phyloP scores from a whole-genome alignment of 176 grass and related monocot genomes.

The Lolium perenne region DNA sequence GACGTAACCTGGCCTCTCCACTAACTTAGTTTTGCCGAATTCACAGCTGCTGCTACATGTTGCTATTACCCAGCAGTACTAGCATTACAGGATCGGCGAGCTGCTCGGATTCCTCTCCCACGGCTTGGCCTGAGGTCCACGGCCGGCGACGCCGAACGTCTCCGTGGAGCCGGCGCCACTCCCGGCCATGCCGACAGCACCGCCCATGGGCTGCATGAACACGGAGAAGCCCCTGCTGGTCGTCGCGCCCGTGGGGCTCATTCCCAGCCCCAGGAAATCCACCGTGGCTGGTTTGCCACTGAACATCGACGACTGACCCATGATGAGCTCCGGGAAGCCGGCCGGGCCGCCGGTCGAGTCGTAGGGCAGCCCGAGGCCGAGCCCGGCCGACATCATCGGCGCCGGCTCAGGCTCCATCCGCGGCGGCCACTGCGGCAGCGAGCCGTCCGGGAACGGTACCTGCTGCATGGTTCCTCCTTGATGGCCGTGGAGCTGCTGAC shows the following conservation, averaged over 20 bases:
- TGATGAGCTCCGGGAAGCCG: slow-evolving; percentile 71
- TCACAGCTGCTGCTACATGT: slow-evolving; percentile 44
- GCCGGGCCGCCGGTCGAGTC: slow-evolving; percentile 47
- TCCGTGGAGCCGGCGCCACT: slow-evolving; percentile 30
- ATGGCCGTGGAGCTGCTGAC: slow-evolving; percentile 37
- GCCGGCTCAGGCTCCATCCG: slow-evolving; percentile 50
- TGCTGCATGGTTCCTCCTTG: slow-evolving; percentile 49
- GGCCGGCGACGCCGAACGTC: slow-evolving; percentile 37
- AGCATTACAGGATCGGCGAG: slow-evolving; percentile 57
- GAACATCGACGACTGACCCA: slow-evolving; percentile 72
- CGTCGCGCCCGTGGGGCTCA: slow-evolving; percentile 60
- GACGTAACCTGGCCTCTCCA: background rate
- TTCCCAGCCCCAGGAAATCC: slow-evolving; percentile 83
- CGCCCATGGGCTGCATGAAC: slow-evolving; percentile 71
- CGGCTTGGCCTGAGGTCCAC: slow-evolving; percentile 28
- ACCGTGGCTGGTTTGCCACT: slow-evolving; percentile 78
- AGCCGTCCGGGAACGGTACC: slow-evolving; percentile 28
- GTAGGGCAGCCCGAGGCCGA: slow-evolving; percentile 75
- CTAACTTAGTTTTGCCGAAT: slow-evolving; percentile 19
- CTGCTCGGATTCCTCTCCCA: slow-evolving; percentile 63
- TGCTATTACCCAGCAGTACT: background rate
- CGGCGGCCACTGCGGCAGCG: slow-evolving; percentile 60
- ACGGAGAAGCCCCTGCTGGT: slow-evolving; percentile 56
- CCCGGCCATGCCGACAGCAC: slow-evolving; percentile 58
- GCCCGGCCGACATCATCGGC: slow-evolving; percentile 73